Conservation (phyloP, 2,329 filamentous ascomycete genomes). For the Fusarium longipes region DNA sequence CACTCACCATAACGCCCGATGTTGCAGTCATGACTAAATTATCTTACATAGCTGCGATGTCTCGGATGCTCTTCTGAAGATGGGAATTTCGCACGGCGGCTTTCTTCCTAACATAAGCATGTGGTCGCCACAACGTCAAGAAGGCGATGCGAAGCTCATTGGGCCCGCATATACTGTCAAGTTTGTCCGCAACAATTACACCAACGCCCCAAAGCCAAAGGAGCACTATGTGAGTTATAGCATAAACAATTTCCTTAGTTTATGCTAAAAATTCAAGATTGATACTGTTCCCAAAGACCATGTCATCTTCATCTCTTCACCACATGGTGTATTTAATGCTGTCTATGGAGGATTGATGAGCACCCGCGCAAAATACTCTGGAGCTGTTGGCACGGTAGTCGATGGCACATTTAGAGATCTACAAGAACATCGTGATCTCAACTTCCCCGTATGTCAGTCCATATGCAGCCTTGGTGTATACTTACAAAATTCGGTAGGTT, state of each 20-base stretch:
- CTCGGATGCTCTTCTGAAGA: neutral
- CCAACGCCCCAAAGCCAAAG: neutral
- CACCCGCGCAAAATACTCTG: conserved; percentile 18
- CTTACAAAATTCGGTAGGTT: neutral
- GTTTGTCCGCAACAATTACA: neutral
- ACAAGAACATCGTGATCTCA: conserved; percentile 29
- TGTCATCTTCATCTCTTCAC: conserved; percentile 27
- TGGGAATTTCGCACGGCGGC: neutral
- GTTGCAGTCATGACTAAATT: neutral
- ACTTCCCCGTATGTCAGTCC: neutral
- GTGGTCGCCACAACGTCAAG: neutral
- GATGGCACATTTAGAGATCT: conserved; percentile 30
- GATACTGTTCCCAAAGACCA: conserved; percentile 20
- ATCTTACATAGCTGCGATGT: neutral
- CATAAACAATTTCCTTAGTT: accelerated
- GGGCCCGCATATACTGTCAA: neutral
- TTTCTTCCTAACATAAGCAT: conserved; percentile 4
- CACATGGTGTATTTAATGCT: conserved; percentile 14
- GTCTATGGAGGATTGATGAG: conserved; percentile 34
- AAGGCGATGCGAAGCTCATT: neutral
- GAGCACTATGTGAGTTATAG: neutral
- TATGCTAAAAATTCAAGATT: neutral
- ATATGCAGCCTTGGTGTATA: accelerated
- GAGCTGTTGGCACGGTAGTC: conserved; percentile 9
- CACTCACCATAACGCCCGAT: too few relatives aligned